Percentiles rank a stretch among this genome's conserved stretches.
phyloP scores from a whole-genome alignment of 331 rosid genomes.

The Erythrophleum ivorense region DNA sequence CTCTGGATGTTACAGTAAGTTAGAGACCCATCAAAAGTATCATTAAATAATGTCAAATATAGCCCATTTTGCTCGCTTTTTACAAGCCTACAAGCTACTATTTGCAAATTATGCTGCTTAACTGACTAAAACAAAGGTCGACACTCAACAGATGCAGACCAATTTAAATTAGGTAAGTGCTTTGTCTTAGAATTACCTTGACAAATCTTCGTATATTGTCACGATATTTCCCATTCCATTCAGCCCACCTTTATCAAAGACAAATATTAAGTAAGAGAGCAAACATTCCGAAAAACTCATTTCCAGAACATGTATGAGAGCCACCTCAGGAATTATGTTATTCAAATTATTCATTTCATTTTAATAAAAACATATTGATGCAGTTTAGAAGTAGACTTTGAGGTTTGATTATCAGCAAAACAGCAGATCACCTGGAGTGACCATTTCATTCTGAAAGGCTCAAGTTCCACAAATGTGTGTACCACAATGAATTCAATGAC shows the following conservation, averaged over 20 bases:
- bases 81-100: slow-evolving; percentile 20
- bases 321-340: slow-evolving; percentile 10
- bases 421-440: slow-evolving; percentile 30
- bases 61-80: not conserved
- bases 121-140: slow-evolving; percentile 23
- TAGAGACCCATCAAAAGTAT: not conserved
- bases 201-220: slow-evolving; percentile 91
- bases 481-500: no score
- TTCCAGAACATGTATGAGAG: slow-evolving; percentile 8
- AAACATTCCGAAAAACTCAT: slow-evolving; percentile 2
- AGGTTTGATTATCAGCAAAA: slow-evolving; percentile 1
- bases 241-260: slow-evolving; percentile 86
- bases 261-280: slow-evolving; percentile 23
- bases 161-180: not conserved
- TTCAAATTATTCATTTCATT: not conserved
- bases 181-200: slow-evolving; percentile 62
- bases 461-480: no score
- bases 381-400: slow-evolving; percentile 7
- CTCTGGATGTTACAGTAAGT: not conserved
- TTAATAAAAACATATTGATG: slow-evolving; percentile 29
- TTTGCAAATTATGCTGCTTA: slow-evolving; percentile 22
- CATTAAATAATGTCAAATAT: not conserved
- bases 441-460: slow-evolving; percentile 29
- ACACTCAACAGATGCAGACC: not conserved
- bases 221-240: slow-evolving; percentile 97